Percentiles rank a stretch among this genome's conserved stretches.
These are phyloP conservation scores for Microcos paniculata DNA, from an alignment of 345 rosid genomes.

Conservation along the genomic window DNA sequence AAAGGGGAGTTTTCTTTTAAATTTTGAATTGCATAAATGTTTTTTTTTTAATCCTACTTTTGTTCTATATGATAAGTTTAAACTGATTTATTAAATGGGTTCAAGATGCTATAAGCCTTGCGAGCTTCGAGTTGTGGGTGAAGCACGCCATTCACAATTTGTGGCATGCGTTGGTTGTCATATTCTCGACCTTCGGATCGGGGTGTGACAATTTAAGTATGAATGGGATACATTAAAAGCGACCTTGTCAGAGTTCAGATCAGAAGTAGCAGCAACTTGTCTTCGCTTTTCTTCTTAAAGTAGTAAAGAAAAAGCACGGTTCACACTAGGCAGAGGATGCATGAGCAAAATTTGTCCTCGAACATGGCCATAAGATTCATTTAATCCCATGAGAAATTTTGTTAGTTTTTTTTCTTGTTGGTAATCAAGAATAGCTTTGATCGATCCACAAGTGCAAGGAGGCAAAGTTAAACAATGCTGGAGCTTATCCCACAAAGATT, in stretches of 20 bases:
- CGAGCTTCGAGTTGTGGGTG: no score
- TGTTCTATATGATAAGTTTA: no score
- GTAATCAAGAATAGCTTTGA: neutral
- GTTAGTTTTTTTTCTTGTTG: neutral
- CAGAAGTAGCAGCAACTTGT: neutral
- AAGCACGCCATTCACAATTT: no score
- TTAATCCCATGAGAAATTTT: neutral
- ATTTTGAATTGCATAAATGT: no score
- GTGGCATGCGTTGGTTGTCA: no score
- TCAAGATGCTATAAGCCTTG: no score
- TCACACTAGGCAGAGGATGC: neutral
- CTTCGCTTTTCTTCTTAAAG: neutral
- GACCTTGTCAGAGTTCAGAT: neutral
- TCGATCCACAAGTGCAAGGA: neutral
- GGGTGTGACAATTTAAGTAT: neutral
- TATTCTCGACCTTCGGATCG: no score
- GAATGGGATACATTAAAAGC: neutral
- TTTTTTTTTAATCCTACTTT: neutral
- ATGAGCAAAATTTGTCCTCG: neutral
- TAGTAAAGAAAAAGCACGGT: neutral
- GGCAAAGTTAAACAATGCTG: neutral
- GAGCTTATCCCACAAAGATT: neutral
- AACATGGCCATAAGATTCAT: neutral
- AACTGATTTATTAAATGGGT: no score
- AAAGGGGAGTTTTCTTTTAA: no score